phyloP scores from a whole-genome alignment of 345 rosid genomes.

The Mercurialis annua region DNA sequence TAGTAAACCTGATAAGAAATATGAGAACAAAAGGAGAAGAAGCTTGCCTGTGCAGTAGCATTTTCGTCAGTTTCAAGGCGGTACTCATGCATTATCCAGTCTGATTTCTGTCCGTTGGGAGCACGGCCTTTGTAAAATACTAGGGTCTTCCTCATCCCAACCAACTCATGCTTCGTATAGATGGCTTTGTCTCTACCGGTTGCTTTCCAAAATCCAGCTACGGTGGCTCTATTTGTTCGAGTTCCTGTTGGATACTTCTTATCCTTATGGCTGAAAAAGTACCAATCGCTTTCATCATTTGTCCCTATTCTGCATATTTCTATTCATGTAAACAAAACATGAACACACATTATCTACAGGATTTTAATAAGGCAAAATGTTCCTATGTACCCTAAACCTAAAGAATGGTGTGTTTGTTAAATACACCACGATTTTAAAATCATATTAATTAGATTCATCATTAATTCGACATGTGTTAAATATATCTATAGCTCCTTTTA shows the following conservation, averaged over 20 bases:
- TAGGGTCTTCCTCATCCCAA: constrained; percentile 39
- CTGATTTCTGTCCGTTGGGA: constrained; percentile 40
- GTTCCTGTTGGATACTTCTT: constrained; percentile 43
- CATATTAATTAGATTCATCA: too few species aligned
- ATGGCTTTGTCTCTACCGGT: constrained; percentile 39
- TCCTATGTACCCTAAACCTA: background rate
- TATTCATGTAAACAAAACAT: background rate
- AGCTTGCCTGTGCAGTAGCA: constrained; percentile 74
- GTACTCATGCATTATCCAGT: constrained; percentile 41
- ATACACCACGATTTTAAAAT: background rate
- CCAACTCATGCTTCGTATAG: constrained; percentile 26
- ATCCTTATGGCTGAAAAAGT: constrained; percentile 40
- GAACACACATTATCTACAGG: too few species aligned
- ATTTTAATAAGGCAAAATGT: background rate
- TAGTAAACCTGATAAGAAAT: too few species aligned
- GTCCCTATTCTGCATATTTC: constrained; percentile 32
- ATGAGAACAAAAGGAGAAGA: too few species aligned
- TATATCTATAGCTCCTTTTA: too few species aligned
- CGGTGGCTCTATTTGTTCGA: constrained; percentile 37
- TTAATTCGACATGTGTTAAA: too few species aligned
- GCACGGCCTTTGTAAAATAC: constrained; percentile 39
- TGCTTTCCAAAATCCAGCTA: constrained; percentile 41
- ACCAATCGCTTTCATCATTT: constrained; percentile 33
- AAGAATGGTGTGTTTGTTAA: too few species aligned
- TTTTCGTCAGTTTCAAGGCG: constrained; percentile 74